Evolutionary conservation across 208 protist genomes (phyloP), one percentile per base, ranked within the genome.

Genomic region (Leishmania martiniquensis): DNA sequence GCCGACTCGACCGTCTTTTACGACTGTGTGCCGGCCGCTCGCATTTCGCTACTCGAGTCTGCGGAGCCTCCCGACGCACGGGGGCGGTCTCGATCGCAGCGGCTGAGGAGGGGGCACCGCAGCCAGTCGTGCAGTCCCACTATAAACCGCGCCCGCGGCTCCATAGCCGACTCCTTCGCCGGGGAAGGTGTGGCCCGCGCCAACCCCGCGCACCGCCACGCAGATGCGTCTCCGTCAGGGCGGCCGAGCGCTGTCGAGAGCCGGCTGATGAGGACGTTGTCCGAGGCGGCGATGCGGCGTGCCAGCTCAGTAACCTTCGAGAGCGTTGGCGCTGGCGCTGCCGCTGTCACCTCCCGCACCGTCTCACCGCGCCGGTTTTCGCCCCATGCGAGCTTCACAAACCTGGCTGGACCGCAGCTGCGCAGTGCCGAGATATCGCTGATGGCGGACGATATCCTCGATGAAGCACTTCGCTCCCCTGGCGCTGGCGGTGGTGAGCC

Each of bases 191-290:
- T n/a, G 37, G 20, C 63, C 7, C 63, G 45, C 17, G 66, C 66
- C 15, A 34, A 12, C 66, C 45, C 25, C 25, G 66, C 9, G 45
- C 44, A 71, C 39, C 20, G 17, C 66, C 13, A 54, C 44, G 25
- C 39, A n/a, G 42, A 37, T 20, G 25, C 25, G 45, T 54, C 66
- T 5, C 42, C 66, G 17, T 32, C 63, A 2, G 69, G 60, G 1
- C 39, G n/a, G 15, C 55, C 1, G 47, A 79, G 60, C 70, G 68
- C 74, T 13, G 44, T 83, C 44, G 79, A 83, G 60, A 39, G 34
- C 0, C 57, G 39, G 20, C 59, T 83, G 7, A 70, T 79, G 79
- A 67, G 70, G 55, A 67, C 69, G 42, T 55, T 83, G 52, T 71
- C 79, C 20, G 57, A 52, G n/a, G 54, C 39, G 15, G 68, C 74